phyloP scores from a whole-genome alignment of 2,329 filamentous ascomycete species.

The Raffaelea ambrosiae region DNA sequence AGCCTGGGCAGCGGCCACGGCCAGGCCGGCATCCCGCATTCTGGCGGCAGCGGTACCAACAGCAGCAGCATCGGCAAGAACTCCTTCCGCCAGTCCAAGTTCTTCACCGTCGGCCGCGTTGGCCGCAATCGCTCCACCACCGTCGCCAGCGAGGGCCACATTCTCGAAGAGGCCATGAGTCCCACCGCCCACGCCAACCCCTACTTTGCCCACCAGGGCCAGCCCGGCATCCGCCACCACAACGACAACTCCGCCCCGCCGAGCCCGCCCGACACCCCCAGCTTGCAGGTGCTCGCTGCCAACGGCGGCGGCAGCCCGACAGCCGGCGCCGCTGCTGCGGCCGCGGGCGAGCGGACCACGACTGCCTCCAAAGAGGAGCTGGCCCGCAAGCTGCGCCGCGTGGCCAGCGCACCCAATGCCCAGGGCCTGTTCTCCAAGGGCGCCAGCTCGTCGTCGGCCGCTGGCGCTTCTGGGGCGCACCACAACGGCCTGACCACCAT shows the following conservation, averaged over 20 bases:
- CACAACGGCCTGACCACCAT: background rate
- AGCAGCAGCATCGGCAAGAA: conserved; percentile 35
- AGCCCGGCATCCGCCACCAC: conserved; percentile 85
- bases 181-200: conserved; percentile 93
- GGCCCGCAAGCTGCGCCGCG: conserved; percentile 82
- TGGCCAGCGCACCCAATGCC: conserved; percentile 93
- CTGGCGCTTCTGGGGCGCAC: too few species aligned
- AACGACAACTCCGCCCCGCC: conserved; percentile 90
- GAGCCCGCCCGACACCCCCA: conserved; percentile 84
- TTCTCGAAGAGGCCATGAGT: conserved; percentile 79
- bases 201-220: conserved; percentile 94
- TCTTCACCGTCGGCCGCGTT: conserved; percentile 64
- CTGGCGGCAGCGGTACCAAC: conserved; percentile 11
- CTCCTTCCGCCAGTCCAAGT: conserved; percentile 74
- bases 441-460: too few species aligned
- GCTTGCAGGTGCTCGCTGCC: conserved; percentile 62
- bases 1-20: background rate
- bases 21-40: conserved; percentile 9
- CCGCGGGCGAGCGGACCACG: conserved; percentile 55
- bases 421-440: conserved; percentile 74
- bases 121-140: conserved; percentile 83
- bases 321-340: conserved; percentile 2
- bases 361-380: conserved; percentile 86
- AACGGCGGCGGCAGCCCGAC: conserved; percentile 46
- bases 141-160: conserved; percentile 85